Evolutionary conservation across 129 eudicot genomes (phyloP).

Genomic region (Apium graveolens): DNA sequence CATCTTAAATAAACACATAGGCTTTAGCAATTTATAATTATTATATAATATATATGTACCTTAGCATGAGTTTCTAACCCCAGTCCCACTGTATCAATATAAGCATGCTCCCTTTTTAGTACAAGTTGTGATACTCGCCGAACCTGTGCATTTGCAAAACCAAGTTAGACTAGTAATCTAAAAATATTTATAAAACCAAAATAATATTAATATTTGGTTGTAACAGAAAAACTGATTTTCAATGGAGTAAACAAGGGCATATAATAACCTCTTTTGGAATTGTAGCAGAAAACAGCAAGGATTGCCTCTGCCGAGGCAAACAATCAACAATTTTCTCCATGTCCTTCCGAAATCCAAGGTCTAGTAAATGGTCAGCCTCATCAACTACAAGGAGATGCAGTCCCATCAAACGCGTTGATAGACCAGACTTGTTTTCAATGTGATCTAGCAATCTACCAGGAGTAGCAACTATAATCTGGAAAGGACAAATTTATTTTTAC

Average conservation of each 20-base stretch:
- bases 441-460: slow-evolving; percentile 97
- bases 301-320: slow-evolving; percentile 85
- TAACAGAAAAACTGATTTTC: neutral
- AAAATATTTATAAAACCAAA: neutral
- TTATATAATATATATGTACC: slow-evolving; percentile 33
- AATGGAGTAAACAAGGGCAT: neutral
- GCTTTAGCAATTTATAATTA: too few relatives aligned
- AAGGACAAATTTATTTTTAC: neutral
- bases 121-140: slow-evolving; percentile 88
- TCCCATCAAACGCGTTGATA: slow-evolving; percentile 84
- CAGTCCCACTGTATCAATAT: slow-evolving; percentile 62
- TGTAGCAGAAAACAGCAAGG: slow-evolving; percentile 84
- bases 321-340: slow-evolving; percentile 90
- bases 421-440: slow-evolving; percentile 70
- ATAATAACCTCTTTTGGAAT: slow-evolving; percentile 78
- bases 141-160: slow-evolving; percentile 43
- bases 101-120: slow-evolving; percentile 69
- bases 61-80: slow-evolving; percentile 57
- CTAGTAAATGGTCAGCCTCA: slow-evolving; percentile 83
- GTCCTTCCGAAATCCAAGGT: slow-evolving; percentile 89
- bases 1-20: neutral
- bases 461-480: slow-evolving; percentile 87
- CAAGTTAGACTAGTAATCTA: neutral
- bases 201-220: neutral
- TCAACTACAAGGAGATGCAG: slow-evolving; percentile 79